Evolutionary conservation across 108 stramenopile genomes (phyloP).

Genomic region (Fragilariopsis cylindrus): DNA sequence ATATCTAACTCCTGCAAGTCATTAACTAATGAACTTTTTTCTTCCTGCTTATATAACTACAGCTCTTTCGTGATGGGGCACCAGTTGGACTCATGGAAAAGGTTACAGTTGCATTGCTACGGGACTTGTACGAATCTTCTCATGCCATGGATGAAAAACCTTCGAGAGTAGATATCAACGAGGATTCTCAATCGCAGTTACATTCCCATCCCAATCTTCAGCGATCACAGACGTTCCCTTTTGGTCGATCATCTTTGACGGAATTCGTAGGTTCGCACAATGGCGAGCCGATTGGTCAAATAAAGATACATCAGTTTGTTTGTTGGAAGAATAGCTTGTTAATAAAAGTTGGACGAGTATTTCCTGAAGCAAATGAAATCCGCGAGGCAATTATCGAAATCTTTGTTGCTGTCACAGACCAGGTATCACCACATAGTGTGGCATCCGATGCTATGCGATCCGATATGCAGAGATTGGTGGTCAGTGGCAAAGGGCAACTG

Average conservation of each 20-base stretch:
- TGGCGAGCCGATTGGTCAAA: constrained; percentile 42
- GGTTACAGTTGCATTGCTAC: constrained; percentile 59
- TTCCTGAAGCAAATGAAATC: constrained; percentile 43
- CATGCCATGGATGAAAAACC: constrained; percentile 19
- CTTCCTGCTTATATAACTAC: constrained; percentile 28
- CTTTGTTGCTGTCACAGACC: constrained; percentile 67
- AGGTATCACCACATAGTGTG: constrained; percentile 58
- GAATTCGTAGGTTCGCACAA: constrained; percentile 44
- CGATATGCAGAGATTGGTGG: constrained; percentile 66
- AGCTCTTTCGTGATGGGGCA: constrained; percentile 71
- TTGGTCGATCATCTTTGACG: constrained; percentile 22
- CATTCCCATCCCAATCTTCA: neutral
- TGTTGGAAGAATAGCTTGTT: constrained; percentile 68
- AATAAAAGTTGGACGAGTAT: constrained; percentile 65
- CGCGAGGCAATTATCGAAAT: constrained; percentile 68
- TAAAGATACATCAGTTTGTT: constrained; percentile 64
- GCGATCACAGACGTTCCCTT: constrained; percentile 42
- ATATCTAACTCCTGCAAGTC: no score
- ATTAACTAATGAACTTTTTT: neutral
- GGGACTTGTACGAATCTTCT: constrained; percentile 61
- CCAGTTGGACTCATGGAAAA: constrained; percentile 68
- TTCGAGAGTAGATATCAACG: neutral
- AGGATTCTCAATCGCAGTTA: neutral
- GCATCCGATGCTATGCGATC: constrained; percentile 72
- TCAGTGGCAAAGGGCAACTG: constrained; percentile 73